phyloP scores from a whole-genome alignment of 2,329 filamentous ascomycete genomes.

The Grosmannia serpens region DNA sequence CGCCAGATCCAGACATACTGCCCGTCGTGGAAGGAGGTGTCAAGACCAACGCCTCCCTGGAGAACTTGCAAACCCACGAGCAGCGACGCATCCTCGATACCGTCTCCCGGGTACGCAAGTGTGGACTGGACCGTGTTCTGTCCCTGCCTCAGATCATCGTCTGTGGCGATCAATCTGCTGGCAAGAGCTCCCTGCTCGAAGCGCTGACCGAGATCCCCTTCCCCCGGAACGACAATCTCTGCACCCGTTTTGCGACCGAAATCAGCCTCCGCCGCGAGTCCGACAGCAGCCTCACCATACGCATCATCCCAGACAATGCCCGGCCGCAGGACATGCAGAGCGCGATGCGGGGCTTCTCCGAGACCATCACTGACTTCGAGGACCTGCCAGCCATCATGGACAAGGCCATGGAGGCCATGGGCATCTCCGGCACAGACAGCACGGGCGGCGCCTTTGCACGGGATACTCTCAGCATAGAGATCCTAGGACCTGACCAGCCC shows the following conservation, averaged over 20 bases:
- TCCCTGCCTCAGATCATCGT: neutral
- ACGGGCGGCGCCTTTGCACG: neutral
- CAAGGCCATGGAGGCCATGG: neutral
- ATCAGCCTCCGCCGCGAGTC: neutral
- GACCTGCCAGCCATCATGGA: neutral
- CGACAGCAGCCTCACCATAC: neutral
- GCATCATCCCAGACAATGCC: neutral
- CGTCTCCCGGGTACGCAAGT: neutral
- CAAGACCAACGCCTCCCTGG: neutral
- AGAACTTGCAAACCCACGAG: constrained; percentile 3
- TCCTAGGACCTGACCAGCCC: neutral
- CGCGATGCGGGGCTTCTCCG: neutral
- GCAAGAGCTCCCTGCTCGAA: neutral
- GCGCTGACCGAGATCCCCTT: neutral
- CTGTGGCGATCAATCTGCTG: neutral
- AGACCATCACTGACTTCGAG: neutral
- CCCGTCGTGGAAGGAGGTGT: too few relatives aligned
- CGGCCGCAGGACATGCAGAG: neutral
- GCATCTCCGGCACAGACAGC: neutral
- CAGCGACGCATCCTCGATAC: neutral
- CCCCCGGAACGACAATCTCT: neutral
- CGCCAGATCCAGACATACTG: too few relatives aligned
- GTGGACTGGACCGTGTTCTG: neutral
- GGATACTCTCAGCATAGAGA: neutral
- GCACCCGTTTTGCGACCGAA: neutral